A percentile compares a stretch with the other conserved stretches of the same genome.
These are phyloP conservation scores for Lipomyces orientalis DNA, from an alignment of 805 yeast species.

Conservation along the genomic window DNA sequence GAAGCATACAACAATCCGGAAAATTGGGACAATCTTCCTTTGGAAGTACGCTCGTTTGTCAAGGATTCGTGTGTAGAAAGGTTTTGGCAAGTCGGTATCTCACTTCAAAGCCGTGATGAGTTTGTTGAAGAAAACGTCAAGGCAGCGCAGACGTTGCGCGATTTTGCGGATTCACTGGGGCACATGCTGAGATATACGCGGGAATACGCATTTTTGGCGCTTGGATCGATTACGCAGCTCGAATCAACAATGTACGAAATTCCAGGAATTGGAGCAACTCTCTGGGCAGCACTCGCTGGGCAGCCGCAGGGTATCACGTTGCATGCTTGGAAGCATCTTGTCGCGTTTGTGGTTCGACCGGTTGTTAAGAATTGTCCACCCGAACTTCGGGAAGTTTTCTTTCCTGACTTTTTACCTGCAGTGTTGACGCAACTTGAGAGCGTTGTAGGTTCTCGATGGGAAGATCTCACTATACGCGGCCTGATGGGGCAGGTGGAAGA, in stretches of 20 bases:
- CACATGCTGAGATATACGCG: conserved; percentile 94
- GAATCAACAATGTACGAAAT: conserved; percentile 88
- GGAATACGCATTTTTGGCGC: conserved; percentile 89
- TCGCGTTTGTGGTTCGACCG: conserved; percentile 84
- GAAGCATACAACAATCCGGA: conserved; percentile 93
- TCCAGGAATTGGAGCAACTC: conserved; percentile 73
- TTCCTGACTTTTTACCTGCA: conserved; percentile 78
- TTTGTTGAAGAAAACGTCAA: conserved; percentile 92
- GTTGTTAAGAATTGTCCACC: conserved; percentile 88
- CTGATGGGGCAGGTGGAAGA: conserved; percentile 45
- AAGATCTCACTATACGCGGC: conserved; percentile 49
- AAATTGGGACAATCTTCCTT: conserved; percentile 87
- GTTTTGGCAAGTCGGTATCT: conserved; percentile 98
- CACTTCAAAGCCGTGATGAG: conserved; percentile 90
- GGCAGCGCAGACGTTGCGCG: conserved; percentile 91
- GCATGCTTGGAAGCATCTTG: conserved; percentile 97
- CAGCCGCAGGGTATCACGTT: conserved; percentile 84
- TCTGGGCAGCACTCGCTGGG: conserved; percentile 89
- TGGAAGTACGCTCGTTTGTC: conserved; percentile 91
- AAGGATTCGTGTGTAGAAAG: conserved; percentile 86
- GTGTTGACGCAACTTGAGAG: conserved; percentile 74
- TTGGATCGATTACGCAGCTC: conserved; percentile 86
- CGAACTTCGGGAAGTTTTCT: conserved; percentile 66
- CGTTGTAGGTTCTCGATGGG: conserved; percentile 80
- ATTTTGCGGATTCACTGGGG: conserved; percentile 97